Conservation (phyloP, 1,139 yeast species). For the Yamadazyma membranifaciens region DNA sequence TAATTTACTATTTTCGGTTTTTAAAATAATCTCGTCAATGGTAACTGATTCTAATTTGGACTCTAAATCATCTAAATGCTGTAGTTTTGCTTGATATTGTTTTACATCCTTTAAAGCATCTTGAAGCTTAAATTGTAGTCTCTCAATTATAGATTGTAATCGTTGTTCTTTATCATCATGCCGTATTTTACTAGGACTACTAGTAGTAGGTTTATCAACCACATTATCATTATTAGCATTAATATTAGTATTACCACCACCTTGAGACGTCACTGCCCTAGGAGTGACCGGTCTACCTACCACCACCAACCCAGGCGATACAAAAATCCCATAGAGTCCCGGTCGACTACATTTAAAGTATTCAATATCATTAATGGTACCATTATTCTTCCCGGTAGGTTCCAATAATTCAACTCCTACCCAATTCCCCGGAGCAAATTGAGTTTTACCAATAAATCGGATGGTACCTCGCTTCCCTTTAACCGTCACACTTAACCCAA, state of each 20-base stretch:
- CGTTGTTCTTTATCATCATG: neutral
- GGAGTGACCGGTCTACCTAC: neutral
- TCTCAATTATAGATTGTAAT: slow-evolving; percentile 25
- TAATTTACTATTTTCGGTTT: slow-evolving; percentile 39
- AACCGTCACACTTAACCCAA: slow-evolving; percentile 43
- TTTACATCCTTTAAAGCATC: slow-evolving; percentile 28
- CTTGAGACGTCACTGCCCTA: neutral
- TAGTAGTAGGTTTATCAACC: neutral
- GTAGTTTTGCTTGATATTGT: slow-evolving; percentile 20
- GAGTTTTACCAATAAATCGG: slow-evolving; percentile 50
- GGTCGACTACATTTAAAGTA: slow-evolving; percentile 56
- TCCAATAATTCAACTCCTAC: slow-evolving; percentile 70
- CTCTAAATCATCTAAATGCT: slow-evolving; percentile 27
- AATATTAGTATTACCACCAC: neutral
- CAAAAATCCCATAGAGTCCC: slow-evolving; percentile 59
- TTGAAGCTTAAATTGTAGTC: slow-evolving; percentile 42
- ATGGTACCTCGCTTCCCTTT: slow-evolving; percentile 45
- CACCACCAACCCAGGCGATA: slow-evolving; percentile 28
- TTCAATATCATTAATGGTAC: slow-evolving; percentile 59
- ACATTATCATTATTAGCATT: neutral
- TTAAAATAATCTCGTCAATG: slow-evolving; percentile 55
- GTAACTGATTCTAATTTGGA: slow-evolving; percentile 47
- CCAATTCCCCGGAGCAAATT: slow-evolving; percentile 71
- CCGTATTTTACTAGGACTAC: neutral
- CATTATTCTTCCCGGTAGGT: slow-evolving; percentile 76